Evolutionary conservation across 1,284 basidiomycete genomes (phyloP), one percentile per base, ranked within the genome.

Genomic region (Heterobasidion occidentale): DNA sequence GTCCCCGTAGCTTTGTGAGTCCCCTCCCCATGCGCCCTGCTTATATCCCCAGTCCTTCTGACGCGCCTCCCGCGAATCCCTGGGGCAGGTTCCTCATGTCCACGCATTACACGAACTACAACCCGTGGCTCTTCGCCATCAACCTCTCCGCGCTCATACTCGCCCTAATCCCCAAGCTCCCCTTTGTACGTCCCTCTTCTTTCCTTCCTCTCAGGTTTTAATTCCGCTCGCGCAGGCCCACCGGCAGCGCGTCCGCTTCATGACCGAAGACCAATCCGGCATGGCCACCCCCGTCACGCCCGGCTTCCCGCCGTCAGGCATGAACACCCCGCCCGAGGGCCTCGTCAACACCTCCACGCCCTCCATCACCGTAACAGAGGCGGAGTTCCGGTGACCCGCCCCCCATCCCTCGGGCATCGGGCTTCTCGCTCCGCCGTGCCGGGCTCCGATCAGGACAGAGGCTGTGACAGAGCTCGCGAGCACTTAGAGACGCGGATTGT

Each of bases 81-180:
- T 36, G 14, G 27, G 6, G 38, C 64, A 97, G 95, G 38, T 99
- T 99, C 75, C 80, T 99, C 51, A 85, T 93, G 55, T 98, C 96
- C 20, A 99, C 97, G 0, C 96, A 99, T 70, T 99, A 98, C 77
- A 98, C 96, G 51, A 90, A 94, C 67, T 96, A 96, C 68, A 86
- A 97, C 64, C 93, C 92, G 19, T 90, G 88, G 79, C 70, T 97
- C 46, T 99, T 99, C 69, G 86, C 90, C 20, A 77, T 99, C 67
- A 99, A 99, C 69, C 80, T 99, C 61, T 78, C 85, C 2, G 90
- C 92, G 1, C 81, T 97, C 35, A 75, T 96, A 38, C 75, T 93
- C 54, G 86, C 93, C 55, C 82, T 99, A 52, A 88, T 98, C 65
- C 95, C 97, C 49, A 99, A 99, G 74, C 80, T 99, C n/a, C 96